A percentile compares a stretch with the other conserved stretches of the same genome.
Evolutionary conservation across 202 grass and related monocot species (phyloP).

Genomic region (Hordeum pubiflorum): DNA sequence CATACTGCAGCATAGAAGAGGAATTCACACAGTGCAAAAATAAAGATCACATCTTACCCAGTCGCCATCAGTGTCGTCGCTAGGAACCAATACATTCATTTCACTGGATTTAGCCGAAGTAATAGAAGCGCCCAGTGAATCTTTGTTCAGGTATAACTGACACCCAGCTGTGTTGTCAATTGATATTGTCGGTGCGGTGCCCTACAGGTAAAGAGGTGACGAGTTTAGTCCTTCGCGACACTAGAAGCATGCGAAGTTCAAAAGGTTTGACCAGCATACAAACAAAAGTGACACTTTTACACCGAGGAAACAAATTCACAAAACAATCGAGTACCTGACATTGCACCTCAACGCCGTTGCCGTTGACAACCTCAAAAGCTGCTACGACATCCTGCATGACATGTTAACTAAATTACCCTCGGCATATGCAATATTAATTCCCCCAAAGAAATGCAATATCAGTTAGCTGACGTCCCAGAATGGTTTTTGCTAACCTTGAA

Average conservation of each 20-base stretch:
- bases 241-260: neutral
- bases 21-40: neutral
- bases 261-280: slow-evolving; percentile 5
- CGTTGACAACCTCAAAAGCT: slow-evolving; percentile 94
- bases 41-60: slow-evolving; percentile 49
- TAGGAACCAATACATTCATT: slow-evolving; percentile 77
- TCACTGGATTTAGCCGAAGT: slow-evolving; percentile 94
- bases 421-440: slow-evolving; percentile 4
- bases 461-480: neutral
- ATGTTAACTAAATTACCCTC: slow-evolving; percentile 30
- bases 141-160: slow-evolving; percentile 79
- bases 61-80: slow-evolving; percentile 48
- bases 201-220: slow-evolving; percentile 35
- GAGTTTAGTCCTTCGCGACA: neutral
- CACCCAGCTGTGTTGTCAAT: slow-evolving; percentile 89
- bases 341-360: slow-evolving; percentile 89
- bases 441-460: neutral
- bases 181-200: slow-evolving; percentile 66
- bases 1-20: neutral
- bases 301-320: neutral
- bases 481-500: slow-evolving; percentile 57
- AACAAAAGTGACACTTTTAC: neutral
- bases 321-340: slow-evolving; percentile 70
- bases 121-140: slow-evolving; percentile 60
- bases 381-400: slow-evolving; percentile 91